Conservation (phyloP, 2,329 filamentous ascomycete genomes). For the Hymenoscyphus scutula region DNA sequence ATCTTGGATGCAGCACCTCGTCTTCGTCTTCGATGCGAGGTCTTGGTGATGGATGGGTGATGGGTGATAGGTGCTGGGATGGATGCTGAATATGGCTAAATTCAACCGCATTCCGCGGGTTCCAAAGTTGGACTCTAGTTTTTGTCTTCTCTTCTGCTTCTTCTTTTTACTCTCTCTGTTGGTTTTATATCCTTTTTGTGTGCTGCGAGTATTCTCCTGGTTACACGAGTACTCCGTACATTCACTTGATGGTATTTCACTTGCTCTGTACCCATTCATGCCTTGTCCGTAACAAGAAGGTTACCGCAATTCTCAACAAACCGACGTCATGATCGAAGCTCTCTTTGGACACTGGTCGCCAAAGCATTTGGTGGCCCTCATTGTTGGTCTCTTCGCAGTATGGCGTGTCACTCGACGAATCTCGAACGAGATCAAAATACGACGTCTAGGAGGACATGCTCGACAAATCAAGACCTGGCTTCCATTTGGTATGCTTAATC, state of each 20-base stretch:
- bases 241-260: neutral
- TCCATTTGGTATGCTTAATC: slow-evolving; percentile 45
- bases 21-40: too few relatives aligned
- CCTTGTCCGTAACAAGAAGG: too few relatives aligned
- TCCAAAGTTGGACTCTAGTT: too few relatives aligned
- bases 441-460: slow-evolving; percentile 46
- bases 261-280: neutral
- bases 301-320: neutral
- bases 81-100: neutral
- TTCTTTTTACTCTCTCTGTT: too few relatives aligned
- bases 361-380: slow-evolving; percentile 19
- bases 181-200: too few relatives aligned
- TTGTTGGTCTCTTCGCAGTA: slow-evolving; percentile 21
- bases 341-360: slow-evolving; percentile 46
- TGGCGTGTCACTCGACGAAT: slow-evolving; percentile 38
- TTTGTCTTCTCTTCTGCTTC: too few relatives aligned
- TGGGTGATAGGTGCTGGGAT: too few relatives aligned
- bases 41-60: too few relatives aligned
- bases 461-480: slow-evolving; percentile 38
- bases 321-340: slow-evolving; percentile 27
- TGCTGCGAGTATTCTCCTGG: too few relatives aligned
- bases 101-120: slow-evolving; percentile 4
- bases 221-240: too few relatives aligned
- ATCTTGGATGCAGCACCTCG: too few relatives aligned
- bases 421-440: slow-evolving; percentile 45